Percentiles rank a stretch among this genome's conserved stretches.
These are phyloP conservation scores for Moniliella sp. DNA, from an alignment of 1,284 basidiomycete species.

Conservation along the genomic window DNA sequence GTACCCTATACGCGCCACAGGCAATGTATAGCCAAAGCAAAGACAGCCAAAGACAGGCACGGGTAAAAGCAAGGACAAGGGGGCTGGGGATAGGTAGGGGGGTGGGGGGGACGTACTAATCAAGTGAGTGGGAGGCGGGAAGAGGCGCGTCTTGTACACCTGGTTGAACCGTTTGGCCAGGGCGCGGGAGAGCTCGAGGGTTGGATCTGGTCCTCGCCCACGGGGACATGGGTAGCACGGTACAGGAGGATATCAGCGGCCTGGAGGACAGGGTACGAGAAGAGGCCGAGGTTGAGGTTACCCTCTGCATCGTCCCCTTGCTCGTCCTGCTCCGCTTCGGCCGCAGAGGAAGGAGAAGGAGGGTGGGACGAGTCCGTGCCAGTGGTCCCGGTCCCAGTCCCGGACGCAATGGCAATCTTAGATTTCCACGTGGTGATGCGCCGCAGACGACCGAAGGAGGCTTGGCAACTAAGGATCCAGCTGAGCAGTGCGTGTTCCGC, in stretches of 20 bases:
- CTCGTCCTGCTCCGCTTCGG: too few relatives aligned
- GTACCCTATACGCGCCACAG: too few relatives aligned
- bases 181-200: conserved; percentile 70
- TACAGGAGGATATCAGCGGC: conserved; percentile 78
- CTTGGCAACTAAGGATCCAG: conserved; percentile 70
- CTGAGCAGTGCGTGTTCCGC: conserved; percentile 65
- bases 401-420: too few relatives aligned
- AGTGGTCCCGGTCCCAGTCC: too few relatives aligned
- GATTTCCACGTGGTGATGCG: conserved; percentile 95
- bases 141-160: conserved; percentile 39
- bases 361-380: too few relatives aligned
- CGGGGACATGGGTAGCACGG: conserved; percentile 75
- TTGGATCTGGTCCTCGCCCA: conserved; percentile 83
- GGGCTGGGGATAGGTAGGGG: too few relatives aligned
- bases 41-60: too few relatives aligned
- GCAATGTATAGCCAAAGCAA: too few relatives aligned
- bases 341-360: too few relatives aligned
- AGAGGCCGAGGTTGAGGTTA: conserved; percentile 57
- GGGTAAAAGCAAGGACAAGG: too few relatives aligned
- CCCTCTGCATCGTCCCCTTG: too few relatives aligned
- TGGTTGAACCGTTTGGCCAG: conserved; percentile 64
- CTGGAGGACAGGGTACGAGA: conserved; percentile 80
- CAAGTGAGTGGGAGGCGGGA: conserved; percentile 52
- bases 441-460: conserved; percentile 57
- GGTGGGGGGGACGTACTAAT: conserved; percentile 49